Conservation (phyloP, 139 green algal genomes). For the Coelastrella sp. region DNA sequence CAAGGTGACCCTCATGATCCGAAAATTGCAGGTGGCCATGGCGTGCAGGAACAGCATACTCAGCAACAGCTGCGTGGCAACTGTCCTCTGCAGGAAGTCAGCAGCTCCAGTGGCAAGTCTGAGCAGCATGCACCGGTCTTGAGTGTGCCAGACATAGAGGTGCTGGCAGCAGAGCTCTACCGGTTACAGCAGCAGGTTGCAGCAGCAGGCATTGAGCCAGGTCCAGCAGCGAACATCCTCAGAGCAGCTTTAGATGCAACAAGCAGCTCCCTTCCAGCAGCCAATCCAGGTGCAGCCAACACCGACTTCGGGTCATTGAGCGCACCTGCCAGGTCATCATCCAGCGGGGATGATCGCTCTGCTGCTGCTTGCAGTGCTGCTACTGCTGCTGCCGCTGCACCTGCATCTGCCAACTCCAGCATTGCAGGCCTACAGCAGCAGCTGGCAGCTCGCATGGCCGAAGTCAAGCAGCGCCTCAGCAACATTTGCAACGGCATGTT, state of each 20-base stretch:
- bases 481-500: slow-evolving; percentile 42
- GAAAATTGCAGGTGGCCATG: too few relatives aligned
- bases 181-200: slow-evolving; percentile 21
- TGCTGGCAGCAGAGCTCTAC: neutral
- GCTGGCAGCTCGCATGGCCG: slow-evolving; percentile 36
- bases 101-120: too few relatives aligned
- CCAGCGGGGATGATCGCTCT: too few relatives aligned
- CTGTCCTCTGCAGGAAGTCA: too few relatives aligned
- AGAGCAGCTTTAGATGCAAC: neutral
- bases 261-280: neutral
- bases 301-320: too few relatives aligned
- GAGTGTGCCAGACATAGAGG: neutral
- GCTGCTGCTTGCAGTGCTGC: neutral
- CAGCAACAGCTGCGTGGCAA: too few relatives aligned
- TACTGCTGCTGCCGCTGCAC: neutral
- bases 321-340: too few relatives aligned
- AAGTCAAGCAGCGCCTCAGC: slow-evolving; percentile 43
- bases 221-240: neutral
- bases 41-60: too few relatives aligned
- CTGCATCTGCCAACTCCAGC: neutral
- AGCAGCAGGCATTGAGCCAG: neutral
- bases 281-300: too few relatives aligned
- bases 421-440: slow-evolving; percentile 32
- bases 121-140: too few relatives aligned
- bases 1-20: too few relatives aligned